Percentiles rank a stretch among this genome's conserved stretches.
These are phyloP conservation scores for Beverwykella pulmonaria DNA, from an alignment of 495 filamentous ascomycete species.

Conservation along the genomic window DNA sequence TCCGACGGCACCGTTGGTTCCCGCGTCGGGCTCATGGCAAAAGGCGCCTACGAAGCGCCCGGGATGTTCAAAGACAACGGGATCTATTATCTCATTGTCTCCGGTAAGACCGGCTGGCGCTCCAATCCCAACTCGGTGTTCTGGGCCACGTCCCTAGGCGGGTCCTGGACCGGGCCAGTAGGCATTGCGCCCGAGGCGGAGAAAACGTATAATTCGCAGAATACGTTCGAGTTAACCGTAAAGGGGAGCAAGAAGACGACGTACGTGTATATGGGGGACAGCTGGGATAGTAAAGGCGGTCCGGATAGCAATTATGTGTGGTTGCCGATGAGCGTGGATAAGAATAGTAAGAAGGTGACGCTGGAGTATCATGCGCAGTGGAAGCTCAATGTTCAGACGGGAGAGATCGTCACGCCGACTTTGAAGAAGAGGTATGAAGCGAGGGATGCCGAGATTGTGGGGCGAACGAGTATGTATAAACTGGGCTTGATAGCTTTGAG, in stretches of 20 bases:
- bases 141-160: constrained; percentile 44
- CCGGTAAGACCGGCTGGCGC: constrained; percentile 51
- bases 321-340: constrained; percentile 48
- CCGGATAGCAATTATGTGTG: constrained; percentile 49
- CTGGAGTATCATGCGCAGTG: constrained; percentile 52
- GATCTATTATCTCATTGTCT: constrained; percentile 51
- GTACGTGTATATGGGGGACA: constrained; percentile 53
- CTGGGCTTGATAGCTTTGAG: not conserved
- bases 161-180: constrained; percentile 47
- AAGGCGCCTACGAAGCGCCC: constrained; percentile 52
- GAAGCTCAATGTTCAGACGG: constrained; percentile 51
- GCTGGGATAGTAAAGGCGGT: constrained; percentile 49
- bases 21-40: constrained; percentile 28
- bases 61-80: constrained; percentile 50
- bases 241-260: constrained; percentile 48
- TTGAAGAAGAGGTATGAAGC: constrained; percentile 43
- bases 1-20: constrained; percentile 42
- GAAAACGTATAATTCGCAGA: constrained; percentile 53
- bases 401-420: constrained; percentile 45
- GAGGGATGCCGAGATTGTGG: constrained; percentile 41
- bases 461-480: constrained; percentile 23
- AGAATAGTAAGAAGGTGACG: constrained; percentile 43
- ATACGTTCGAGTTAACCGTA: constrained; percentile 51
- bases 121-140: constrained; percentile 48
- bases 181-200: constrained; percentile 49